Conservation (phyloP, 1,139 yeast species). For the Protomyces lactucae-debilis region DNA sequence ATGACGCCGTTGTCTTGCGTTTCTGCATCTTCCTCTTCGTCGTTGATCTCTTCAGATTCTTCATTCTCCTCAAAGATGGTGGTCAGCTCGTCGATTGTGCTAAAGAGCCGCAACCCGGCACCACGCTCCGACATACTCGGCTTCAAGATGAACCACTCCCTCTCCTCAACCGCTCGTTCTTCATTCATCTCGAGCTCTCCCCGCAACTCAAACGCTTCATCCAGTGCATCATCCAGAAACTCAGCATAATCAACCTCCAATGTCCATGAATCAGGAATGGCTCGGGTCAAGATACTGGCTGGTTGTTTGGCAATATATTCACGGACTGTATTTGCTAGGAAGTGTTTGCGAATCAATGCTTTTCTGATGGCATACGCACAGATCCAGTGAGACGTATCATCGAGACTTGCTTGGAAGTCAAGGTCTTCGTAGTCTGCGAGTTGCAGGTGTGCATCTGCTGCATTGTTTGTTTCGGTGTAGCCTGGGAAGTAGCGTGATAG, state of each 20-base stretch:
- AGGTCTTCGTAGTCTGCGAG: conserved; percentile 88
- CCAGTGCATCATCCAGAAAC: conserved; percentile 85
- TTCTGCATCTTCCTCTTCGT: conserved; percentile 44
- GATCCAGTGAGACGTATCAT: conserved; percentile 49
- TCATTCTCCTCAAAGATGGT: conserved; percentile 79
- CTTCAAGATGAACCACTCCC: conserved; percentile 74
- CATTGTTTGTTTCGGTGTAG: conserved; percentile 15
- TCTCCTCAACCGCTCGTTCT: conserved; percentile 35
- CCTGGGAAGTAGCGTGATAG: background rate
- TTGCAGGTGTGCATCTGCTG: conserved; percentile 51
- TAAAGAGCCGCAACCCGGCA: conserved; percentile 83
- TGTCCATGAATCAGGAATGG: conserved; percentile 71
- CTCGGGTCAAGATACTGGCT: conserved; percentile 50
- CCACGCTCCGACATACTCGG: conserved; percentile 98
- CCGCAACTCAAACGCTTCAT: conserved; percentile 82
- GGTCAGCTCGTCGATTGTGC: conserved; percentile 72
- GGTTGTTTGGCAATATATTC: conserved; percentile 73
- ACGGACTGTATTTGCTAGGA: conserved; percentile 71
- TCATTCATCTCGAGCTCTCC: conserved; percentile 59
- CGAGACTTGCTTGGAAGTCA: conserved; percentile 59
- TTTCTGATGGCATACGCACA: conserved; percentile 46
- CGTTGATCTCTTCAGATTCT: conserved; percentile 56
- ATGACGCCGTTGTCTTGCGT: conserved; percentile 36
- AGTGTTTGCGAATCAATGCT: conserved; percentile 85
- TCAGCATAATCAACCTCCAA: conserved; percentile 95